These are phyloP conservation scores for Epichloe amarillans DNA, from an alignment of 2,329 filamentous ascomycete genomes.

Conservation along the genomic window DNA sequence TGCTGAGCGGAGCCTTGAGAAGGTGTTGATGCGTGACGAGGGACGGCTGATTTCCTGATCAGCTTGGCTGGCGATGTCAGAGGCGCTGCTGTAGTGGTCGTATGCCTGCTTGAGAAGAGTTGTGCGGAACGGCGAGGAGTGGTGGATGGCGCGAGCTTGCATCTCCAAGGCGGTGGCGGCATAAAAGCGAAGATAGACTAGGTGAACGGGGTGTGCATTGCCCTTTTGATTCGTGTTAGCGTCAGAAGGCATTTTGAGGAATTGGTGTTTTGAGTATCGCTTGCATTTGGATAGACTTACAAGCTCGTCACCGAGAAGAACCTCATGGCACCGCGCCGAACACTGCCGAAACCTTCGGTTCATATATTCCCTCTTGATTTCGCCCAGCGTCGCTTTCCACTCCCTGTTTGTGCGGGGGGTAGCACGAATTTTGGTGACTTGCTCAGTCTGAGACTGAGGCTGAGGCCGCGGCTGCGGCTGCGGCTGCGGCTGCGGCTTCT, in stretches of 20 bases:
- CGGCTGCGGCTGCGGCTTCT: not conserved
- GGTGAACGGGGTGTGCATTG: conserved; percentile 36
- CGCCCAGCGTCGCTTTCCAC: conserved; percentile 37
- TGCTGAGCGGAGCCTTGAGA: conserved; percentile 32
- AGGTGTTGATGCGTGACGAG: conserved; percentile 23
- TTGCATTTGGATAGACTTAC: conserved; percentile 21
- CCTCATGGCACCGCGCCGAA: conserved; percentile 37
- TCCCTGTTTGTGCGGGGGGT: conserved; percentile 30
- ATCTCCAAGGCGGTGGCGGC: conserved; percentile 47
- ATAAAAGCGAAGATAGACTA: conserved; percentile 48
- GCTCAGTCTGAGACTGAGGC: not conserved
- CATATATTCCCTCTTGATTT: conserved; percentile 41
- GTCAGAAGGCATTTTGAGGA: not conserved
- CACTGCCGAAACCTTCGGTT: conserved; percentile 39
- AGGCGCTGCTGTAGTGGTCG: conserved; percentile 36
- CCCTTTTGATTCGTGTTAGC: conserved; percentile 11
- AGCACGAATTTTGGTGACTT: not conserved
- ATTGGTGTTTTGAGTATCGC: not conserved
- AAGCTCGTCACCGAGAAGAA: conserved; percentile 33
- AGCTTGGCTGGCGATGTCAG: conserved; percentile 28
- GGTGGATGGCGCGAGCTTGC: conserved; percentile 35
- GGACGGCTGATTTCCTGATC: conserved; percentile 31
- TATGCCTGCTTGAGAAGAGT: conserved; percentile 38
- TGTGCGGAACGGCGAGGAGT: conserved; percentile 31
- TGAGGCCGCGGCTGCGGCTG: too few species aligned